Percentiles rank a stretch among this genome's conserved stretches.
Evolutionary conservation across 257 asterid species (phyloP).

Genomic region (Salvia rosmarinus): DNA sequence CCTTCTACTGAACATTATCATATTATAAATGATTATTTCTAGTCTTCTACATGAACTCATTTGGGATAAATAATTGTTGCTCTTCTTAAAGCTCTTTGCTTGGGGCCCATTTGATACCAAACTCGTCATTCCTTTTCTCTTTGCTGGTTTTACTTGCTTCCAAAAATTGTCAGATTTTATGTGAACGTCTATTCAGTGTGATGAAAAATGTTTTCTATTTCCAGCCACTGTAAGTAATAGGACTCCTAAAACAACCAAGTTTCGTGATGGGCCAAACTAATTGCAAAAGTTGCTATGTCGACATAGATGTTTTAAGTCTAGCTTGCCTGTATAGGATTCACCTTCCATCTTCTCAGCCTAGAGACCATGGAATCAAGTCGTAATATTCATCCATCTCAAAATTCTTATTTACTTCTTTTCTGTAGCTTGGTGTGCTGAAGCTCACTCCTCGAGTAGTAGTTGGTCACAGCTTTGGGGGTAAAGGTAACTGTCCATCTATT

Average conservation of each 20-base stretch:
- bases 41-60: slow-evolving; percentile 10
- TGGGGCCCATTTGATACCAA: background rate
- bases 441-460: slow-evolving; percentile 90
- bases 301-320: background rate
- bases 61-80: slow-evolving; percentile 3
- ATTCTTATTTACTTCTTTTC: slow-evolving; percentile 29
- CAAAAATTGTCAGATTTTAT: slow-evolving; percentile 7
- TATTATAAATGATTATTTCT: background rate
- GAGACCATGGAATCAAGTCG: slow-evolving; percentile 22
- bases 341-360: slow-evolving; percentile 24
- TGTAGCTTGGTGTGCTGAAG: slow-evolving; percentile 82
- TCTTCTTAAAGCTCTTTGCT: background rate
- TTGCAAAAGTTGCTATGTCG: background rate
- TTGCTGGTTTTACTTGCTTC: background rate
- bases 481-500: slow-evolving; percentile 59
- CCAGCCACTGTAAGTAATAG: background rate
- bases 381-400: slow-evolving; percentile 24
- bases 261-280: background rate
- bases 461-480: slow-evolving; percentile 99
- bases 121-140: background rate
- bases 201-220: slow-evolving; percentile 9
- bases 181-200: background rate
- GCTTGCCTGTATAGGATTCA: slow-evolving; percentile 17
- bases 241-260: background rate
- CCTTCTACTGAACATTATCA: slow-evolving; percentile 25